Evolutionary conservation across 352 stramenopile genomes (phyloP), one percentile per base, ranked within the genome.

Genomic region (Pythium apleroticum): DNA sequence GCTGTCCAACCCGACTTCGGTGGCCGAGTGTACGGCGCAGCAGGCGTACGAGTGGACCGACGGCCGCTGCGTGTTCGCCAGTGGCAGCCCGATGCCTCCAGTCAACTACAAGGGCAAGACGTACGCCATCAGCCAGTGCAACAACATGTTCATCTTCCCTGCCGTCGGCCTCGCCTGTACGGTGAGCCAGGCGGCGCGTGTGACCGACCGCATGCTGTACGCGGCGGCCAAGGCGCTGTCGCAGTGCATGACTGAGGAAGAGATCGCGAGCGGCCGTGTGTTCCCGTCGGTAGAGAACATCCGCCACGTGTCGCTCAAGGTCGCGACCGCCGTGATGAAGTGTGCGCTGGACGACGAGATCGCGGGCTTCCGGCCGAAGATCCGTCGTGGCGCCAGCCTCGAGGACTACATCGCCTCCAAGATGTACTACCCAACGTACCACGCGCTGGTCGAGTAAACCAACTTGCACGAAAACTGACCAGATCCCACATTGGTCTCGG

Each of bases 81-180:
- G 87, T 60, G 97, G 97, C 35, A 98, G 88, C 65, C 96, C 97
- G 28, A 99, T 99, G 81, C 84, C 92, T 43, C 89, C 94, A 1
- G 94, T 99, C 22, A 61, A 84, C 63, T 93, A 84, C 69, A 84
- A 98, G 52, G 96, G 93, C 41, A 84, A 84, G 57, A 63, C 77
- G 58, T 90, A 94, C 74, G 69, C 74, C 27, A 78, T 92, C 68
- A 92, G 83, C 63, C 92, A 98, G 75, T 93, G 89, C 73, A 98
- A 98, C 88, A 98, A 98, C 75, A 96, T 98, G 87, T 99, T 98
- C 74, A 96, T 99, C 68, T 99, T 99, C 81, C 97, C 97, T 31
- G 97, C 91, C 46, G 76, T 99, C 46, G 97, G 96, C 35, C 84
- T 99, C 6, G 96, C 92, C 20, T 90, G 89, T 20, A 90, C 94